Base-by-base conservation (phyloP, 1,284 basidiomycete species). In the Boletus semigastroideus region DNA sequence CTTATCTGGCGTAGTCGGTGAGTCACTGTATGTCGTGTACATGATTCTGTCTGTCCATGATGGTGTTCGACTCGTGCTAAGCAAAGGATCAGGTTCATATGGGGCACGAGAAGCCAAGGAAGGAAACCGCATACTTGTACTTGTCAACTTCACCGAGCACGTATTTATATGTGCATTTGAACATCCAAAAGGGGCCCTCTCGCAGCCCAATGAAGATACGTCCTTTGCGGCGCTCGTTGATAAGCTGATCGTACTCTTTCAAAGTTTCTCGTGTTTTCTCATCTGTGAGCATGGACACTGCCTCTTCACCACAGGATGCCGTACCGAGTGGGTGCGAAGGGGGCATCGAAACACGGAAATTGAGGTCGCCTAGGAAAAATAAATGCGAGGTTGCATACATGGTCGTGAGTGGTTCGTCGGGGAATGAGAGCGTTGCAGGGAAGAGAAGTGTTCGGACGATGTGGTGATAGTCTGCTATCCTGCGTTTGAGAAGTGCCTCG, bases 31-130 rank as follows among this genome's bases (percentile, higher is more conserved):
- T 7, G 92, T 92, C 2, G 89, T 79, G 68, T 94, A 97, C 59
- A 99, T 74, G 43, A 99, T 84, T 40, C 96, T 83, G 71, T 99
- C 96, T 20, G 95, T 98, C 92, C 94, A 99, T 19, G 94, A 88
- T 0, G 96, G 96, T 7, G 79, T 77, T 8, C 96, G 84, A 64
- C 87, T 91, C 25, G 74, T 71, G 66, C 84, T 92, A 46, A 55
- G 62, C 3, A 34, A 10, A 22, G 13, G 10, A 37, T 57, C 12
- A 27, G 9, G 34, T 8, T 7, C 50, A 42, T 4, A 54, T 25
- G 25, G 31, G 49, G 48, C 16, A 17, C n/a, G 33, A 54, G 31
- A 39, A n/a, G 19, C 19, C 13, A 12, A 51, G 43, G n/a, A 42
- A 14, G 41, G 42, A 53, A 48, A 34, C 41, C 8, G 45, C 60